Evolutionary conservation across 2,329 filamentous ascomycete genomes (phyloP), one percentile per base, ranked within the genome.

Genomic region (Fusarium sp.): DNA sequence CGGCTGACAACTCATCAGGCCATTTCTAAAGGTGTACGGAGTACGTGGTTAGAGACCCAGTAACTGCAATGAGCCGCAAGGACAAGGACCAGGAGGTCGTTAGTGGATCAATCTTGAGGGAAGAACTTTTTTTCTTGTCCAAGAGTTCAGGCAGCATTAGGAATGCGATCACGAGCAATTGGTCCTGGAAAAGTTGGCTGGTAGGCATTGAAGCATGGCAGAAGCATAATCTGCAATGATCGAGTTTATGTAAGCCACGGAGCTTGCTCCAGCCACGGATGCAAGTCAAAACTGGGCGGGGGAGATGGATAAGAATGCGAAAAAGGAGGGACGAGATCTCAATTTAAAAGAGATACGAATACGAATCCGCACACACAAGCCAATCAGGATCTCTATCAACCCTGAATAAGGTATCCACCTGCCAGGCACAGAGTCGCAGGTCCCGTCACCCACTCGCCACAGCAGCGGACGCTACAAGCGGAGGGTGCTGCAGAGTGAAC

Each of bases 291-390:
- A 9, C 49, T 33, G 49, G 49, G 49, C 49, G 49, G 49, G 44
- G 51, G 36, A 53, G 27, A 55, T 29, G 40, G 71, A 74, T 74
- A 74, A 74, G 71, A 74, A 74, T 72, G 71, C 71, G 71, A 74
- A 74, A 72, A 72, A 61, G 71, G 69, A 69, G 71, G 63, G 67
- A 42, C 57, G 40, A 69, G 72, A 74, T 75, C 72, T 75, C 51
- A 74, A 33, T 56, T 42, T 65, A 36, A 51, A 0, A 40, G 17
- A 53, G 71, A 74, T 75, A 66, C 73, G 73, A 75, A 75, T 75
- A 75, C 73, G 73, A 75, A 75, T 74, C 55, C 73, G 70, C 11
- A 14, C 0, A 7, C 22, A 4, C 16, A 5, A 59, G 17, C 72
- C 66, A 75, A 73, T 75, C 72, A 75, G 20, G 40, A 56, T 56